A percentile compares a stretch with the other conserved stretches of the same genome.
Evolutionary conservation across 148 eudicot species (phyloP).

Genomic region (Vaccinium corymbosum): DNA sequence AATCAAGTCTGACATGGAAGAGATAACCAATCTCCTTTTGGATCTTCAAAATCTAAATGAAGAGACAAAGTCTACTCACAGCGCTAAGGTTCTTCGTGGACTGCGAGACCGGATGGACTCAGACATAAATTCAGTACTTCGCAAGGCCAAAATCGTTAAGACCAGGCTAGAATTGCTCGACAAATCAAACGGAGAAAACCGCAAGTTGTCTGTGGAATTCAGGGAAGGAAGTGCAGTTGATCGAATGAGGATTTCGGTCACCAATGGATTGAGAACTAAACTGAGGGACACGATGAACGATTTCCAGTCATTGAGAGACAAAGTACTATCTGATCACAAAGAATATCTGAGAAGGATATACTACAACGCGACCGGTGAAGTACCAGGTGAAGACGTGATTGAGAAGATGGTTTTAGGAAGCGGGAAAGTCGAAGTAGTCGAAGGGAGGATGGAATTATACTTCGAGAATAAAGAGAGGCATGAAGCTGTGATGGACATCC

Average conservation of each 20-base stretch:
- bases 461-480: conserved; percentile 59
- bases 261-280: conserved; percentile 57
- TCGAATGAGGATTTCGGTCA: conserved; percentile 54
- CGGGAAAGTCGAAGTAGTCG: conserved; percentile 32
- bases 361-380: conserved; percentile 54
- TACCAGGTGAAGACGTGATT: conserved; percentile 47
- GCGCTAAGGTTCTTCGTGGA: conserved; percentile 61
- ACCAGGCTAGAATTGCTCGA: conserved; percentile 54
- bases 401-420: conserved; percentile 56
- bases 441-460: conserved; percentile 28
- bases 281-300: conserved; percentile 59
- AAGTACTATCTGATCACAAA: conserved; percentile 52
- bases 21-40: conserved; percentile 55
- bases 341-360: conserved; percentile 49
- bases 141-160: conserved; percentile 55
- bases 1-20: conserved; percentile 58
- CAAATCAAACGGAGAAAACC: conserved; percentile 39
- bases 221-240: conserved; percentile 53
- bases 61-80: conserved; percentile 68
- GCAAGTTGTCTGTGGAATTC: conserved; percentile 31
- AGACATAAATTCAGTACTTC: conserved; percentile 57
- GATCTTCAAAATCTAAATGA: conserved; percentile 70
- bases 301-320: conserved; percentile 59
- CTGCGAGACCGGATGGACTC: conserved; percentile 74
- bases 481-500: conserved; percentile 65